A percentile compares a stretch with the other conserved stretches of the same genome.
These are phyloP conservation scores for Epichloe amarillans DNA, from an alignment of 2,329 filamentous ascomycete genomes.

Conservation along the genomic window DNA sequence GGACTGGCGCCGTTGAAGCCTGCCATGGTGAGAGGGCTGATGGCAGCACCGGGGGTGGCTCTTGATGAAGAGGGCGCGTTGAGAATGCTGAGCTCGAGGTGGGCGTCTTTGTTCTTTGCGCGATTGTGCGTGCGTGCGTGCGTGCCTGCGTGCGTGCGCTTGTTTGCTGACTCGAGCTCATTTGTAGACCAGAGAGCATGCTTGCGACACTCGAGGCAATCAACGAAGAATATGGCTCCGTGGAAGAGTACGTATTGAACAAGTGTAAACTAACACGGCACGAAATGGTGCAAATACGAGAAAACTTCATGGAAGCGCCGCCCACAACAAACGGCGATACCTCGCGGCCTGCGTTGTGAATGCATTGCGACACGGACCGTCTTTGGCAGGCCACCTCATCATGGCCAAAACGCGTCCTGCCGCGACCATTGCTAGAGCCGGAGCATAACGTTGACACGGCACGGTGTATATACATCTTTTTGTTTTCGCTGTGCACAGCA, in stretches of 20 bases:
- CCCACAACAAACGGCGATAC: neutral
- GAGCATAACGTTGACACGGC: neutral
- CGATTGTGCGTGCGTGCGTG: no score
- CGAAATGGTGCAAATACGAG: conserved; percentile 38
- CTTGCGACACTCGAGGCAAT: conserved; percentile 39
- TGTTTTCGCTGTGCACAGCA: neutral
- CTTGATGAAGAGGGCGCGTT: conserved; percentile 30
- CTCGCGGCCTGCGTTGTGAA: neutral
- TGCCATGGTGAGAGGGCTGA: conserved; percentile 34
- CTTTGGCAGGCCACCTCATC: neutral
- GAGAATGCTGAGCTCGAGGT: conserved; percentile 32
- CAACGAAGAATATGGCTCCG: conserved; percentile 45
- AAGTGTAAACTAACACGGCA: conserved; percentile 43
- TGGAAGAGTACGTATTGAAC: conserved; percentile 48
- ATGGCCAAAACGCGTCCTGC: neutral
- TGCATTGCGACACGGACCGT: neutral
- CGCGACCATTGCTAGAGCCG: neutral
- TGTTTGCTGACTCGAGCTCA: no score
- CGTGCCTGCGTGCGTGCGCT: no score
- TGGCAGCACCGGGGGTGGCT: conserved; percentile 35
- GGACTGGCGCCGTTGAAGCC: conserved; percentile 39
- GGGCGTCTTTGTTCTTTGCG: conserved; percentile 8
- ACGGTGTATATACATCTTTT: no score
- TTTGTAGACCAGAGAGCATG: conserved; percentile 30
- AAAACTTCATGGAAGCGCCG: conserved; percentile 28